These are phyloP conservation scores for Spathaspora hagerdaliae DNA, from an alignment of 805 yeast species.

Conservation along the genomic window DNA sequence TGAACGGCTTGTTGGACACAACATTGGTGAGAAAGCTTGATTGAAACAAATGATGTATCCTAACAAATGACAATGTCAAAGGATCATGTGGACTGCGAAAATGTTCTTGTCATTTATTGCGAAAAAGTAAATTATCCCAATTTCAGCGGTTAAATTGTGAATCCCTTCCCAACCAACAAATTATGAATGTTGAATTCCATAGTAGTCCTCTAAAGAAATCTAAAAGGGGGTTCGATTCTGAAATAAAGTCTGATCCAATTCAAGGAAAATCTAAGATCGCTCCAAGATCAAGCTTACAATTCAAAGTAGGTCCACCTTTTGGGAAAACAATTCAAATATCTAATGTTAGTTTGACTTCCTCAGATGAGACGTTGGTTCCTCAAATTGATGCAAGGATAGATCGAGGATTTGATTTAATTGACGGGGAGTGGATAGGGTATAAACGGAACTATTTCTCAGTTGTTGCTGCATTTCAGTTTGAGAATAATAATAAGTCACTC, in stretches of 20 bases:
- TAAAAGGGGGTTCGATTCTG: not conserved
- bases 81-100: not conserved
- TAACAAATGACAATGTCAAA: too few relatives aligned
- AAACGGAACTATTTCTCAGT: conserved; percentile 67
- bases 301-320: conserved; percentile 64
- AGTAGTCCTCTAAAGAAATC: not conserved
- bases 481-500: conserved; percentile 8
- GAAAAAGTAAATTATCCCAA: not conserved
- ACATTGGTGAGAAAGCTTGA: too few relatives aligned
- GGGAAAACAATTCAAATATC: conserved; percentile 22
- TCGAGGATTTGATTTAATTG: conserved; percentile 53
- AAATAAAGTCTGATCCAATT: conserved; percentile 4
- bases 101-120: not conserved
- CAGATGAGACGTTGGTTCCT: conserved; percentile 33
- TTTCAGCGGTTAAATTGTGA: conserved; percentile 1
- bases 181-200: not conserved
- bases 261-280: conserved; percentile 39
- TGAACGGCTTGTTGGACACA: too few relatives aligned
- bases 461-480: conserved; percentile 49
- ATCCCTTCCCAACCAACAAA: not conserved
- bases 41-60: too few relatives aligned
- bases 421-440: conserved; percentile 64
- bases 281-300: conserved; percentile 63
- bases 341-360: conserved; percentile 16
- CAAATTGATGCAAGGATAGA: conserved; percentile 53